These are phyloP conservation scores for Arctium lappa DNA, from an alignment of 129 eudicot genomes.

Conservation along the genomic window DNA sequence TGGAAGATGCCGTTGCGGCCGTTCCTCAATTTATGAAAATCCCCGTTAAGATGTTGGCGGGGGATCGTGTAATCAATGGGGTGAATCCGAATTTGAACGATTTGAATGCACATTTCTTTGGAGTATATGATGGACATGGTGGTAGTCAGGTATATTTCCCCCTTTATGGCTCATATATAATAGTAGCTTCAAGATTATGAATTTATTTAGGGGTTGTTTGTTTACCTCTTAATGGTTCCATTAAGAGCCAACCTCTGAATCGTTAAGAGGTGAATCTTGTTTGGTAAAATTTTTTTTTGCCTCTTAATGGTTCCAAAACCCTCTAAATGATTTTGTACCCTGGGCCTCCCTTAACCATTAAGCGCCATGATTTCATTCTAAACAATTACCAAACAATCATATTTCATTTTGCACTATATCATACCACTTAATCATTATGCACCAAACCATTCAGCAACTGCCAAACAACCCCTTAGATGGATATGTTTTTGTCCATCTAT, in stretches of 20 bases:
- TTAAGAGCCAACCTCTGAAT: too few species aligned
- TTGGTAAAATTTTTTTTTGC: too few species aligned
- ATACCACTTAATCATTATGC: too few species aligned
- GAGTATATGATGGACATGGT: slow-evolving; percentile 96
- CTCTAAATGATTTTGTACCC: too few species aligned
- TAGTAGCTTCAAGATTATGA: background rate
- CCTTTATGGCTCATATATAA: background rate
- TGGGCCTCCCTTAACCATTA: too few species aligned
- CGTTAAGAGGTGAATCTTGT: too few species aligned
- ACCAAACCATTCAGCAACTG: too few species aligned
- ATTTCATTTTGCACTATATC: too few species aligned
- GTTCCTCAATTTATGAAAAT: slow-evolving; percentile 65
- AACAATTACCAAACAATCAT: too few species aligned
- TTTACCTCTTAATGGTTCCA: too few species aligned
- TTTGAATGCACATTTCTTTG: slow-evolving; percentile 66
- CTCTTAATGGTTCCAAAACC: too few species aligned
- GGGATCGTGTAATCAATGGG: slow-evolving; percentile 40
- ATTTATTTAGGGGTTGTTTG: background rate
- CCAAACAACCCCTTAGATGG: background rate
- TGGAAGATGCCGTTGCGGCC: slow-evolving; percentile 86
- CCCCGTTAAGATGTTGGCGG: slow-evolving; percentile 69
- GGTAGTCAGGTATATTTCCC: slow-evolving; percentile 63
- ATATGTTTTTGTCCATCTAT: background rate
- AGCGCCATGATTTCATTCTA: too few species aligned
- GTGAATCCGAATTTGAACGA: slow-evolving; percentile 58